A percentile compares a stretch with the other conserved stretches of the same genome.
Evolutionary conservation across 352 stramenopile genomes (phyloP).

Genomic region (Globisporangium cederbergense): DNA sequence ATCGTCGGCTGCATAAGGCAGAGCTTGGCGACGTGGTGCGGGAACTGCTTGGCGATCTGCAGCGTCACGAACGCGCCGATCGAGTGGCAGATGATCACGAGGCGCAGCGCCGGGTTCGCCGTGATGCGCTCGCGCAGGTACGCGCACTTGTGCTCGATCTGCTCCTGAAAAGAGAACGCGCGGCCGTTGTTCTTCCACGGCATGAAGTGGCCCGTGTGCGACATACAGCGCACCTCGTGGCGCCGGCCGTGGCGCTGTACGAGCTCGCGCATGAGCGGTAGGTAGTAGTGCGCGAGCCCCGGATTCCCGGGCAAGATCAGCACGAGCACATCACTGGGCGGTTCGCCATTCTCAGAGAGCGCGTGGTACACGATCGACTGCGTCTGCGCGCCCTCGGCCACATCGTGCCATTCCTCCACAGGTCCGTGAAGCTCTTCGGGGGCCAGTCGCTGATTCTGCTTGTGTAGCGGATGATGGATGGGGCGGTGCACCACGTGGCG

Average conservation of each 20-base stretch:
- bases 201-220: slow-evolving; percentile 62
- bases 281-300: slow-evolving; percentile 57
- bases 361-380: slow-evolving; percentile 53
- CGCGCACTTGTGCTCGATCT: slow-evolving; percentile 50
- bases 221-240: slow-evolving; percentile 57
- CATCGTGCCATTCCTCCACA: slow-evolving; percentile 49
- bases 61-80: slow-evolving; percentile 59
- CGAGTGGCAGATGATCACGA: slow-evolving; percentile 66
- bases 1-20: slow-evolving; percentile 74
- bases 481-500: slow-evolving; percentile 7
- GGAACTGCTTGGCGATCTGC: slow-evolving; percentile 49
- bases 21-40: slow-evolving; percentile 47
- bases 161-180: slow-evolving; percentile 50
- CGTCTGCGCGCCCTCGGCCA: slow-evolving; percentile 35
- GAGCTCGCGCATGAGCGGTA: slow-evolving; percentile 63
- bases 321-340: slow-evolving; percentile 39
- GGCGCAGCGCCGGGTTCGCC: slow-evolving; percentile 37
- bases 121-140: slow-evolving; percentile 42
- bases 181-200: slow-evolving; percentile 56
- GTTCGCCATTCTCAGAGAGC: slow-evolving; percentile 10
- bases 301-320: slow-evolving; percentile 68
- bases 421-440: slow-evolving; percentile 19
- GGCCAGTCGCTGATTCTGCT: slow-evolving; percentile 9
- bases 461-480: background rate
- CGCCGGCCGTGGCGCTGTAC: slow-evolving; percentile 25